Percentiles rank a stretch among this genome's conserved stretches.
These are phyloP conservation scores for Gloeostereum incarnatum DNA, from an alignment of 768 basidiomycete species.

Conservation along the genomic window DNA sequence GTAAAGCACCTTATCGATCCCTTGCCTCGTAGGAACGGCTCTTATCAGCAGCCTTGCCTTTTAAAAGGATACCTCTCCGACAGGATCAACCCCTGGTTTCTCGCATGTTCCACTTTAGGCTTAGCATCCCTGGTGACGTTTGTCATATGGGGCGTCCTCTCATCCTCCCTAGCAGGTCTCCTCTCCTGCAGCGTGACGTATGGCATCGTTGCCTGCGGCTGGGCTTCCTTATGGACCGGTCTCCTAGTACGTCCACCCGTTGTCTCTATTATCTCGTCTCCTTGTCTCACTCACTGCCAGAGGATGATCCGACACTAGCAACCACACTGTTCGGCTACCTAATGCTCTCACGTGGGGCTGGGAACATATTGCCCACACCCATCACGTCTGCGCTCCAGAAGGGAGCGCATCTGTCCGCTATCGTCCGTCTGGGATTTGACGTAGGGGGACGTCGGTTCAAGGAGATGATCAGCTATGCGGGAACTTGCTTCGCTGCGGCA, in stretches of 20 bases:
- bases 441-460: conserved; percentile 15
- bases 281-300: conserved; percentile 1
- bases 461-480: conserved; percentile 18
- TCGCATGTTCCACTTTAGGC: conserved; percentile 12
- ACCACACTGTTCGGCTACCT: conserved; percentile 14
- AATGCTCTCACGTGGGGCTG: conserved; percentile 15
- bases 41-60: conserved; percentile 14
- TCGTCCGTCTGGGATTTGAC: conserved; percentile 9
- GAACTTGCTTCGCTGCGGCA: conserved; percentile 19
- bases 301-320: conserved; percentile 10
- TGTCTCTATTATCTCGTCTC: conserved; percentile 11
- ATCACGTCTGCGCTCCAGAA: conserved; percentile 12
- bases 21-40: conserved; percentile 9
- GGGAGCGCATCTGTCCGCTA: too few relatives aligned
- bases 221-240: conserved; percentile 20
- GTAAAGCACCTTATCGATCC: neutral
- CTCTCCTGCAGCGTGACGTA: conserved; percentile 18
- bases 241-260: conserved; percentile 13
- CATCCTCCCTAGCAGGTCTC: conserved; percentile 14
- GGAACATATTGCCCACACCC: conserved; percentile 17
- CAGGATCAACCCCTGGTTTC: conserved; percentile 14
- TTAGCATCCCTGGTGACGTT: conserved; percentile 16
- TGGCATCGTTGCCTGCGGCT: conserved; percentile 21
- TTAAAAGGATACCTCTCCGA: conserved; percentile 17
- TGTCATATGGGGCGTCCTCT: conserved; percentile 20